phyloP scores from a whole-genome alignment of 2,329 filamentous ascomycete genomes.

The Neonectria neomacrospora region DNA sequence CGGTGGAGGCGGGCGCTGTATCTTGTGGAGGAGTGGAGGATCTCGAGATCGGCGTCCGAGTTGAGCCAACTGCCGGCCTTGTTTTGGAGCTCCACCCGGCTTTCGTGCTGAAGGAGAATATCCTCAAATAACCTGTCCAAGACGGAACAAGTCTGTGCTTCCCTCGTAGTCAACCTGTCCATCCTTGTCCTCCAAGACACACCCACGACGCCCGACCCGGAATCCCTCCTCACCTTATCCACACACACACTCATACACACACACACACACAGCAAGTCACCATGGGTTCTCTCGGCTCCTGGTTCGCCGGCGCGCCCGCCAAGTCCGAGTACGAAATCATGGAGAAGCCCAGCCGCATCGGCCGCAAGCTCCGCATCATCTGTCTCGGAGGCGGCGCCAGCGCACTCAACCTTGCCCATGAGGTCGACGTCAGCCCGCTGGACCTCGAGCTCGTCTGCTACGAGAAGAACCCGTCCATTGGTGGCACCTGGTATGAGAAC shows the following conservation, averaged over 20 bases:
- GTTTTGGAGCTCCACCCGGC: not conserved
- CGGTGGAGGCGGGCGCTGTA: not conserved
- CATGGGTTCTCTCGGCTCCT: conserved; percentile 14
- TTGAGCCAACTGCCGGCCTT: not conserved
- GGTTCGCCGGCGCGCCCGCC: not conserved
- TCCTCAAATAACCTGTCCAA: not conserved
- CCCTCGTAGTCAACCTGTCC: too few relatives aligned
- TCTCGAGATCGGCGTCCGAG: not conserved
- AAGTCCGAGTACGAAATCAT: conserved; percentile 33
- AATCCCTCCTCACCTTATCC: not conserved
- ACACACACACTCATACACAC: too few relatives aligned
- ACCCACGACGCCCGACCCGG: too few relatives aligned
- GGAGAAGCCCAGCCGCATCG: conserved; percentile 39
- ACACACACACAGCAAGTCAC: not conserved
- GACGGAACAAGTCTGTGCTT: not conserved
- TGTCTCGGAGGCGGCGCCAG: conserved; percentile 46
- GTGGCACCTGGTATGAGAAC: conserved; percentile 38
- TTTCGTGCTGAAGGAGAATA: not conserved
- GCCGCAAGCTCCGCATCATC: conserved; percentile 43
- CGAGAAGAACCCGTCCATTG: conserved; percentile 42
- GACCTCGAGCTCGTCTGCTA: conserved; percentile 42
- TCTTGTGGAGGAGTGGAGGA: not conserved
- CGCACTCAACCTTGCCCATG: conserved; percentile 44
- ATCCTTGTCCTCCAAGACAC: too few relatives aligned
- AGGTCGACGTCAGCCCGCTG: conserved; percentile 33